These are phyloP conservation scores for Harringtonia lauricola DNA, from an alignment of 2,329 filamentous ascomycete genomes.

Conservation along the genomic window DNA sequence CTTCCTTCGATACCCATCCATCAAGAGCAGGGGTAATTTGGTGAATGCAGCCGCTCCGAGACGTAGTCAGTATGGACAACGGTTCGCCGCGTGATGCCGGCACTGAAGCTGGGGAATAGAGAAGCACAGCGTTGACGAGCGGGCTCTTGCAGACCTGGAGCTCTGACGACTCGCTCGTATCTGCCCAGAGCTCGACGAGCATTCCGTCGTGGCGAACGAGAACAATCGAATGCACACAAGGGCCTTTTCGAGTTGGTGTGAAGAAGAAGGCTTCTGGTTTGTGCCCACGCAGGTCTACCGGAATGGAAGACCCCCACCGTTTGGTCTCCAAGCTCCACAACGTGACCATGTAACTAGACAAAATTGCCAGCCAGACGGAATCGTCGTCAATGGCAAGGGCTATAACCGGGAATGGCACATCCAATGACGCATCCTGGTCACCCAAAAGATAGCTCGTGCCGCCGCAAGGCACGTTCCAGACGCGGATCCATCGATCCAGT, in stretches of 20 bases:
- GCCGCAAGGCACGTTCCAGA: constrained; percentile 48
- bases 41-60: constrained; percentile 38
- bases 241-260: constrained; percentile 24
- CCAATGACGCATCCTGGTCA: constrained; percentile 21
- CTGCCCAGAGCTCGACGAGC: constrained; percentile 45
- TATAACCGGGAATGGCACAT: constrained; percentile 43
- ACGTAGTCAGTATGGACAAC: constrained; percentile 34
- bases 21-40: constrained; percentile 29
- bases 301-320: constrained; percentile 42
- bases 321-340: constrained; percentile 53
- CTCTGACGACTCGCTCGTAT: constrained; percentile 28
- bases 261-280: constrained; percentile 56
- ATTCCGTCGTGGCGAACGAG: constrained; percentile 54
- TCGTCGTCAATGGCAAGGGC: constrained; percentile 53
- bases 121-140: constrained; percentile 36
- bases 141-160: constrained; percentile 40
- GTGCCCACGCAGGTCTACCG: constrained; percentile 45
- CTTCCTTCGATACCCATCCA: constrained; percentile 38
- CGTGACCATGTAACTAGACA: constrained; percentile 46
- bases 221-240: constrained; percentile 36
- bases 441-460: constrained; percentile 31
- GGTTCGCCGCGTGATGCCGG: constrained; percentile 3
- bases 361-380: constrained; percentile 54
- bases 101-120: constrained; percentile 13
- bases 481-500: constrained; percentile 55